Conservation (phyloP, 2,329 filamentous ascomycete species). For the Ophiocordyceps camponoti-rufipedis region DNA sequence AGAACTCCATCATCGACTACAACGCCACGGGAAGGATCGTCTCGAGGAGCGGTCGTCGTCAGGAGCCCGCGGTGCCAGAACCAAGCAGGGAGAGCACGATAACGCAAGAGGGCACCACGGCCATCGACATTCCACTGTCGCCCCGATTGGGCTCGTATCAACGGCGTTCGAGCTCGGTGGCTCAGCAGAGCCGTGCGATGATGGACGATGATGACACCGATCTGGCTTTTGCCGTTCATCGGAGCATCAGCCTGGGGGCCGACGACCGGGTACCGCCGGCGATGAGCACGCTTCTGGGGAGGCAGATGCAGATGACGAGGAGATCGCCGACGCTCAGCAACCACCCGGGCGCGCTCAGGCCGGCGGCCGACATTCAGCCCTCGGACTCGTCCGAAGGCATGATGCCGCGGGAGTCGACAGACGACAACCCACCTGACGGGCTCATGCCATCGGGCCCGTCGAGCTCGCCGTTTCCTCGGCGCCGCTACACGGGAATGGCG, state of each 20-base stretch:
- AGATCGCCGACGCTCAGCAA: constrained; percentile 9
- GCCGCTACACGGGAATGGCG: constrained; percentile 26
- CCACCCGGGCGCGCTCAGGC: constrained; percentile 15
- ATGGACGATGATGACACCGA: constrained; percentile 43
- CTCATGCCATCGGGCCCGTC: constrained; percentile 20
- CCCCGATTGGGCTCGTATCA: constrained; percentile 39
- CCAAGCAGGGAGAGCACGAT: constrained; percentile 18
- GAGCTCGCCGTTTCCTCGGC: constrained; percentile 25
- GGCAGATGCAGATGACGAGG: constrained; percentile 17
- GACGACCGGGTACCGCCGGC: constrained; percentile 47
- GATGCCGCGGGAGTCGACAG: constrained; percentile 22
- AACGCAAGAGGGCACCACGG: constrained; percentile 36
- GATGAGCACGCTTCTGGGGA: constrained; percentile 42
- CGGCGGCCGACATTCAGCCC: constrained; percentile 22
- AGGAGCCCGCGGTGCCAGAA: constrained; percentile 10
- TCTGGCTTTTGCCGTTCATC: constrained; percentile 38
- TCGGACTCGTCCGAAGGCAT: constrained; percentile 17
- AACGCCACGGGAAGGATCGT: constrained; percentile 11
- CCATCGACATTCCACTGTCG: constrained; percentile 58
- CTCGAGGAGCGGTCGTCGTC: constrained; percentile 11
- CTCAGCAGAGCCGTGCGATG: constrained; percentile 38
- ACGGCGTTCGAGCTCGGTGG: constrained; percentile 51
- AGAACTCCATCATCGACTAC: constrained; percentile 52
- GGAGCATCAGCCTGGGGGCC: constrained; percentile 49
- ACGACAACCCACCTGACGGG: constrained; percentile 26